These are phyloP conservation scores for Melanopsichium pennsylvanicum DNA, from an alignment of 1,284 basidiomycete species.

Conservation along the genomic window DNA sequence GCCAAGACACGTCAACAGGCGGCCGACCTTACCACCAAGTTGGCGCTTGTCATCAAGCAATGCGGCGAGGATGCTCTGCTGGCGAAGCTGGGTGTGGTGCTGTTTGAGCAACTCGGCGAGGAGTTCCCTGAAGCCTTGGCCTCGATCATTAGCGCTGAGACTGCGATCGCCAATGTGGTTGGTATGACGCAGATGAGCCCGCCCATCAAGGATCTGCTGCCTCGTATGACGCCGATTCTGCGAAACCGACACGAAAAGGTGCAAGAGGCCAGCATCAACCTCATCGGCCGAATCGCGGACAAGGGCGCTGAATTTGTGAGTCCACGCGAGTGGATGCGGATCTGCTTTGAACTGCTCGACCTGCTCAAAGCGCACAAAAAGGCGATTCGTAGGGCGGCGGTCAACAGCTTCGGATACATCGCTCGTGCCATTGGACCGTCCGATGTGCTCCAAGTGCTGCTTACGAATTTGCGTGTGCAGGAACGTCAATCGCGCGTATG, in stretches of 20 bases:
- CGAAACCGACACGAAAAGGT: slow-evolving; percentile 99
- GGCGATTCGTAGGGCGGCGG: slow-evolving; percentile 95
- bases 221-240: slow-evolving; percentile 98
- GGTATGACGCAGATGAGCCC: slow-evolving; percentile 99
- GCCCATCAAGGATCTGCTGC: slow-evolving; percentile 95
- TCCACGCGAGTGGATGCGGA: slow-evolving; percentile 99
- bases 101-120: slow-evolving; percentile 98
- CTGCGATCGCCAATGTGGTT: slow-evolving; percentile 98
- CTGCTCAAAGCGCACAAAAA: slow-evolving; percentile 99
- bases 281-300: slow-evolving; percentile 99
- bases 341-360: slow-evolving; percentile 97
- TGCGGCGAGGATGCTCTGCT: slow-evolving; percentile 95
- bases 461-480: slow-evolving; percentile 97
- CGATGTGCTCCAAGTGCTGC: slow-evolving; percentile 92
- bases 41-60: slow-evolving; percentile 97
- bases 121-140: slow-evolving; percentile 97
- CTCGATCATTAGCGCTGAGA: slow-evolving; percentile 97
- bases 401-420: slow-evolving; percentile 99
- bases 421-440: slow-evolving; percentile 99
- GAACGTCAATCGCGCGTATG: slow-evolving; percentile 99
- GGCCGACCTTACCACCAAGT: slow-evolving; percentile 90
- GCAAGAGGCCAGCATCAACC: slow-evolving; percentile 98
- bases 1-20: slow-evolving; percentile 99
- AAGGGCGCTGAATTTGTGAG: slow-evolving; percentile 98
- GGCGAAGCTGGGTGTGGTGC: slow-evolving; percentile 93